A percentile compares a stretch with the other conserved stretches of the same genome.
phyloP scores from a whole-genome alignment of 1,284 basidiomycete species.

The Lentinula novae-zelandiae region DNA sequence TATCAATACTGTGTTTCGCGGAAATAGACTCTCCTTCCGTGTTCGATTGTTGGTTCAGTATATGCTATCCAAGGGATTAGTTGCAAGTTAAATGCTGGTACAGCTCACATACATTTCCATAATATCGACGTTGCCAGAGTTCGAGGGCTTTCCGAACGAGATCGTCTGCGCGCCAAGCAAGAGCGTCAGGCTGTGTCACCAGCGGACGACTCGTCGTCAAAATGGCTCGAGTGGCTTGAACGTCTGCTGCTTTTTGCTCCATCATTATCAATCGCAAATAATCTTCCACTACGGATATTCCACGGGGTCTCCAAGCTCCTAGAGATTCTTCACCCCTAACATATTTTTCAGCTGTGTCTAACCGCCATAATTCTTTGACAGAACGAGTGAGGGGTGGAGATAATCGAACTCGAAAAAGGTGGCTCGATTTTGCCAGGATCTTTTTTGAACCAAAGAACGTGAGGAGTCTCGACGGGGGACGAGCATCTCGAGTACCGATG shows the following conservation, averaged over 20 bases:
- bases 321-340: conserved; percentile 88
- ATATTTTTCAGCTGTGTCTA: conserved; percentile 93
- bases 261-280: conserved; percentile 67
- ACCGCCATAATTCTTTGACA: conserved; percentile 87
- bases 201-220: conserved; percentile 53
- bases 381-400: conserved; percentile 85
- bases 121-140: conserved; percentile 80
- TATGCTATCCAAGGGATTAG: conserved; percentile 46
- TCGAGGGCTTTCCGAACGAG: conserved; percentile 63
- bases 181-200: conserved; percentile 47
- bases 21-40: conserved; percentile 43
- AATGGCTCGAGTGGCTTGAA: conserved; percentile 83
- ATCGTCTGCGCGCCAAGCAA: conserved; percentile 59
- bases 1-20: conserved; percentile 38
- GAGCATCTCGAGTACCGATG: conserved; percentile 85
- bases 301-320: conserved; percentile 81
- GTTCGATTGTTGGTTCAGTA: conserved; percentile 66
- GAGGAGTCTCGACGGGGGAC: conserved; percentile 75
- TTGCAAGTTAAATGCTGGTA: conserved; percentile 2
- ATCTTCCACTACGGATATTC: conserved; percentile 85
- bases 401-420: conserved; percentile 78
- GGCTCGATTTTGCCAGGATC: conserved; percentile 72
- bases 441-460: conserved; percentile 75
- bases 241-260: conserved; percentile 79
- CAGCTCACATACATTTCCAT: conserved; percentile 56